Percentiles rank a stretch among this genome's conserved stretches.
These are phyloP conservation scores for Epichloe festucae DNA, from an alignment of 2,329 filamentous ascomycete genomes.

Conservation along the genomic window DNA sequence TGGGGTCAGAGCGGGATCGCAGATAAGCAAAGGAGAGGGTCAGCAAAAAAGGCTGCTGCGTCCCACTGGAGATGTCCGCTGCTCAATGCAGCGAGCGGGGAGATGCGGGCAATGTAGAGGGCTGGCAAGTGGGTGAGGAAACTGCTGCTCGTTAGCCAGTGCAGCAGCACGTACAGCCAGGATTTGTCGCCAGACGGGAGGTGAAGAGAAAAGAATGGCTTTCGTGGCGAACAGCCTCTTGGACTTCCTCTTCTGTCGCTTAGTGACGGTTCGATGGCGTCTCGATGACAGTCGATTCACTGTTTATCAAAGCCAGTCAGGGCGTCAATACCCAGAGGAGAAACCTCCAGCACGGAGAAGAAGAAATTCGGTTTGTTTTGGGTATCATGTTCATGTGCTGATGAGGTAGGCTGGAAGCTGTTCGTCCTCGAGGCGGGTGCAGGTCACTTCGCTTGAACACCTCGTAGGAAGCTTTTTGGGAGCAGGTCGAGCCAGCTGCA, in stretches of 20 bases:
- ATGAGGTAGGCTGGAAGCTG: not conserved
- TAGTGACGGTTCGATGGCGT: not conserved
- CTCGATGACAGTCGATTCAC: not conserved
- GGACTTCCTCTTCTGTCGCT: not conserved
- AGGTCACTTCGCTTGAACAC: conserved; percentile 1
- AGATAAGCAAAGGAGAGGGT: conserved; percentile 1
- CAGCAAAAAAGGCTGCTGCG: not conserved
- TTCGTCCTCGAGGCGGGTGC: conserved; percentile 4
- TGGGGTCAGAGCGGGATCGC: conserved; percentile 2
- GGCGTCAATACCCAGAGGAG: conserved; percentile 26
- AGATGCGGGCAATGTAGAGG: not conserved
- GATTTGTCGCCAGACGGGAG: not conserved
- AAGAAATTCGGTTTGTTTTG: conserved; percentile 22
- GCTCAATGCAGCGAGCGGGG: not conserved
- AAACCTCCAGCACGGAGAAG: conserved; percentile 28
- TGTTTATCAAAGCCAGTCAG: conserved; percentile 16
- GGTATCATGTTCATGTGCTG: conserved; percentile 26
- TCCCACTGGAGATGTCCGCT: not conserved
- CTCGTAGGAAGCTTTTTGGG: not conserved
- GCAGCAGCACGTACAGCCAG: not conserved
- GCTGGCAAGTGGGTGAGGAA: not conserved
- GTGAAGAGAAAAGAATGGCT: not conserved
- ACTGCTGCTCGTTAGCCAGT: not conserved
- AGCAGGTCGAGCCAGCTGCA: not conserved
- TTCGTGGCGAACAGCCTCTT: not conserved